Conservation (phyloP, 345 rosid species). For the Erucastrum elatum region DNA sequence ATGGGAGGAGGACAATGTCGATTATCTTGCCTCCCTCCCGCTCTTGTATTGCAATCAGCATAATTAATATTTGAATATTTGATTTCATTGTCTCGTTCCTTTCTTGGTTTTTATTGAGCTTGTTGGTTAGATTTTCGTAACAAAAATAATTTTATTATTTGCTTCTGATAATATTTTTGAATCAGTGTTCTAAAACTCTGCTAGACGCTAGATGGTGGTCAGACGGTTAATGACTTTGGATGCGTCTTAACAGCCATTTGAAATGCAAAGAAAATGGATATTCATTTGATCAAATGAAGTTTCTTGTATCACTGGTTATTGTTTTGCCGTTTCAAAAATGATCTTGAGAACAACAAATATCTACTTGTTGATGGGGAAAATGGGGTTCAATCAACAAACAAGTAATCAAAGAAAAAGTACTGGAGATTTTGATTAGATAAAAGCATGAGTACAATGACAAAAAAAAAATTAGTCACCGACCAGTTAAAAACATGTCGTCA, state of each 20-base stretch:
- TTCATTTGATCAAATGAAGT: neutral
- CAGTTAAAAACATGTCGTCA: too few species aligned
- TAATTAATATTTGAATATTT: neutral
- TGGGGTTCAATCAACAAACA: too few species aligned
- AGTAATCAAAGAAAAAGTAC: too few species aligned
- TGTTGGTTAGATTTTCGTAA: neutral
- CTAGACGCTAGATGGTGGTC: neutral
- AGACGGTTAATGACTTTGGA: neutral
- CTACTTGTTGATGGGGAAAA: neutral
- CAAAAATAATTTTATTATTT: neutral
- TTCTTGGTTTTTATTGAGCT: neutral
- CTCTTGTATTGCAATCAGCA: conserved; percentile 7
- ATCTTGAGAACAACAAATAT: neutral
- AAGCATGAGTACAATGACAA: too few species aligned
- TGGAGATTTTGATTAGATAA: too few species aligned
- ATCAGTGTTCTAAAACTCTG: neutral
- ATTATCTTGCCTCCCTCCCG: conserved; percentile 31
- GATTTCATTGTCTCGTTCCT: neutral
- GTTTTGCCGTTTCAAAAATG: conserved; percentile 1
- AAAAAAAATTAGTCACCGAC: too few species aligned
- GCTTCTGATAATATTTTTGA: neutral
- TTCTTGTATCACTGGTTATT: neutral
- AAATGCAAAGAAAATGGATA: neutral
- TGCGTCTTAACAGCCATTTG: neutral
- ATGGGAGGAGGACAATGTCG: conserved; percentile 36